A percentile compares a stretch with the other conserved stretches of the same genome.
Conservation (phyloP, 495 filamentous ascomycete genomes). For the Daldinia bambusicola region DNA sequence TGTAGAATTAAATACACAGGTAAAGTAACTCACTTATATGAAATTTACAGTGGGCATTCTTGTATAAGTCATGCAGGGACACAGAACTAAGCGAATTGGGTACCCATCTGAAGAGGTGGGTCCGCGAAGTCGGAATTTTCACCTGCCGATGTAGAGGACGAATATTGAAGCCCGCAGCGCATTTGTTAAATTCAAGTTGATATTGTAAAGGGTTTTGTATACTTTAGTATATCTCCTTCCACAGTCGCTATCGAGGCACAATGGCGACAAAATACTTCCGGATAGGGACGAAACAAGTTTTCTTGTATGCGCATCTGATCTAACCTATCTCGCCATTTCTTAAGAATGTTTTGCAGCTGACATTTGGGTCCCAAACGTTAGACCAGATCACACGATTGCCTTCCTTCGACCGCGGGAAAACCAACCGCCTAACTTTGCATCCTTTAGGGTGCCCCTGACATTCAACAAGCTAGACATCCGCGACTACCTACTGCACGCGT, state of each 20-base stretch:
- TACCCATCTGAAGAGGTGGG: not conserved
- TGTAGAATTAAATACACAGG: not conserved
- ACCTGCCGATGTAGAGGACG: constrained; percentile 19
- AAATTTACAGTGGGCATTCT: not conserved
- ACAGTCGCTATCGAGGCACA: constrained; percentile 28
- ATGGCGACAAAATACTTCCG: constrained; percentile 43
- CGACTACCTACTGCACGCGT: constrained; percentile 84
- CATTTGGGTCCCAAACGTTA: constrained; percentile 47
- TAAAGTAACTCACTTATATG: not conserved
- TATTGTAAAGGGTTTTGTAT: not conserved
- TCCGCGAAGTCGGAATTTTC: constrained; percentile 34
- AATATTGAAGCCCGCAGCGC: not conserved
- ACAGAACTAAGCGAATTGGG: not conserved
- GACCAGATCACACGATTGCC: constrained; percentile 80
- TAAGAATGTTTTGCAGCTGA: constrained; percentile 13
- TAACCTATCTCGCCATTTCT: not conserved
- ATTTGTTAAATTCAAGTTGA: constrained; percentile 22
- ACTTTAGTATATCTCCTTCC: not conserved
- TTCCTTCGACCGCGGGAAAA: constrained; percentile 74
- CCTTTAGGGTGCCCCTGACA: constrained; percentile 84
- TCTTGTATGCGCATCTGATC: constrained; percentile 64
- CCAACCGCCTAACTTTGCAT: constrained; percentile 79
- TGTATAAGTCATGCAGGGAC: not conserved
- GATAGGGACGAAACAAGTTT: constrained; percentile 70
- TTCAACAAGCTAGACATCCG: constrained; percentile 93